phyloP scores from a whole-genome alignment of 169 alveolate genomes.

The Cryptosporidium ubiquitum region DNA sequence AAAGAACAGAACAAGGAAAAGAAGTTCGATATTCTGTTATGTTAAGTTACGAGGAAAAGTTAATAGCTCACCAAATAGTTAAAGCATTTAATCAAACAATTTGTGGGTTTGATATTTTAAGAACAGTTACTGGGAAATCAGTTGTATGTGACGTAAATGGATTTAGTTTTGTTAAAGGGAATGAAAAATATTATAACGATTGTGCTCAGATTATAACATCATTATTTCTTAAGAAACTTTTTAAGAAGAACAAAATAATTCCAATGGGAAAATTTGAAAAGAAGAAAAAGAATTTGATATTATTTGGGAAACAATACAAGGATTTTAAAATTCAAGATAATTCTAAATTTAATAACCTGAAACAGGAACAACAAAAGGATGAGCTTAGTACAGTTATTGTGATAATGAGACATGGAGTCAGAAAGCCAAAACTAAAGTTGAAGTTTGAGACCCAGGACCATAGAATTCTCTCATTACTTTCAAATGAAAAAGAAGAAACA shows the following conservation, averaged over 20 bases:
- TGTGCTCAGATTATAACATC: constrained; percentile 82
- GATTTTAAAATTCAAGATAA: constrained; percentile 79
- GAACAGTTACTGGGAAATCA: constrained; percentile 90
- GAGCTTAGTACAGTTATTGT: constrained; percentile 96
- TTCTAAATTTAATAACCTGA: constrained; percentile 77
- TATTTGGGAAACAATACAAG: constrained; percentile 69
- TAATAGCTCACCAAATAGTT: constrained; percentile 92
- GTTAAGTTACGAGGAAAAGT: constrained; percentile 92
- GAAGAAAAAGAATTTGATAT: constrained; percentile 11
- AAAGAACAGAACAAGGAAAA: constrained; percentile 92
- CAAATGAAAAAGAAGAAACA: constrained; percentile 83
- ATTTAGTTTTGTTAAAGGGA: constrained; percentile 96
- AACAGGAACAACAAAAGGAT: constrained; percentile 79
- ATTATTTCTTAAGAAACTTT: constrained; percentile 9
- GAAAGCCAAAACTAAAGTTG: constrained; percentile 97
- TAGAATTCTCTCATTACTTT: constrained; percentile 84
- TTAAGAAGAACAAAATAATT: constrained; percentile 73
- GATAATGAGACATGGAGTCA: constrained; percentile 97
- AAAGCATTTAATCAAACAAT: constrained; percentile 93
- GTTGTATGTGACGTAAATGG: constrained; percentile 98
- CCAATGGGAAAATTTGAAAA: constrained; percentile 11
- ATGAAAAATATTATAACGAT: constrained; percentile 93
- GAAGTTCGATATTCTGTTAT: constrained; percentile 96
- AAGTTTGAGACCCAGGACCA: constrained; percentile 90
- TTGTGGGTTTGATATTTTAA: constrained; percentile 93